A percentile compares a stretch with the other conserved stretches of the same genome.
These are phyloP conservation scores for Cicer judaicum DNA, from an alignment of 306 rosid genomes.

Conservation along the genomic window DNA sequence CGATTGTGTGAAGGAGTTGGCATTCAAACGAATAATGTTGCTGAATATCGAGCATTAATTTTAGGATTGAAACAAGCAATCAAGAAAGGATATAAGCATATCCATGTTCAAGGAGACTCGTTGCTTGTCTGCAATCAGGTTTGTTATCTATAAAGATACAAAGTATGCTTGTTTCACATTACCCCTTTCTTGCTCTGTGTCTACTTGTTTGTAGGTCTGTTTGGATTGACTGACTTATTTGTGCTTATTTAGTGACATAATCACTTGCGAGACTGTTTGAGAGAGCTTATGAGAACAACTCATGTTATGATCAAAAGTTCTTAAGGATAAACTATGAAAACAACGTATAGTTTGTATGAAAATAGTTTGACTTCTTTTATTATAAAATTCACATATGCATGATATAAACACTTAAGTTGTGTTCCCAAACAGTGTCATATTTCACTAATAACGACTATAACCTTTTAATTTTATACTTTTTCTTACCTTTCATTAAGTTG, in stretches of 20 bases:
- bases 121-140: conserved; percentile 92
- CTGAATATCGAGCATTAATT: conserved; percentile 84
- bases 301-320: too few relatives aligned
- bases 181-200: too few relatives aligned
- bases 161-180: not conserved
- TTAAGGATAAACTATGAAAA: too few relatives aligned
- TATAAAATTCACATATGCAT: too few relatives aligned
- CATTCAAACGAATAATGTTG: conserved; percentile 68
- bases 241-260: too few relatives aligned
- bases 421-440: not conserved
- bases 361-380: too few relatives aligned
- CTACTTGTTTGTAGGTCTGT: too few relatives aligned
- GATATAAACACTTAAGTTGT: too few relatives aligned
- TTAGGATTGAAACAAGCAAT: conserved; percentile 78
- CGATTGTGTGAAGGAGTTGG: conserved; percentile 86
- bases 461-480: not conserved
- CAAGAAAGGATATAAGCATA: conserved; percentile 67
- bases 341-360: too few relatives aligned
- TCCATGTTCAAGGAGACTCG: conserved; percentile 75
- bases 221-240: too few relatives aligned
- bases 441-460: not conserved
- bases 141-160: conserved; percentile 32
- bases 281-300: too few relatives aligned
- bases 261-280: too few relatives aligned
- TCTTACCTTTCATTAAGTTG: conserved; percentile 13